Evolutionary conservation across 1,284 basidiomycete genomes (phyloP).

Genomic region (Flammula alnicola): DNA sequence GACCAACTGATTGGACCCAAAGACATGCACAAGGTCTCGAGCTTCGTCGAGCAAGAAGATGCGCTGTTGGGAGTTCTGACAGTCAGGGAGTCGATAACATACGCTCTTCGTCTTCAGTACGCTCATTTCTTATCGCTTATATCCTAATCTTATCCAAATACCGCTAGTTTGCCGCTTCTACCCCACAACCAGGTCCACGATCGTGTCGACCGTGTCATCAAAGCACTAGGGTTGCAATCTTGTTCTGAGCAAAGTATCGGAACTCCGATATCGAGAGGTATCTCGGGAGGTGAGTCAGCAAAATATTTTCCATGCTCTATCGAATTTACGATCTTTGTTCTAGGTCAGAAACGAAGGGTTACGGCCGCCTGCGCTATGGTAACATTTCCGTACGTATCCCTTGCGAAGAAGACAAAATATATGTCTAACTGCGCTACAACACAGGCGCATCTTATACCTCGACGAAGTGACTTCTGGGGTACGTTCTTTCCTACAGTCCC

Average conservation of each 20-base stretch:
- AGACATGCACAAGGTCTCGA: conserved; percentile 41
- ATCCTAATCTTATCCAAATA: conserved; percentile 3
- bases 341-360: conserved; percentile 66
- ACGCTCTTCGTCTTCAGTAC: conserved; percentile 59
- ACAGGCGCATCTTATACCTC: conserved; percentile 56
- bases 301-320: too few relatives aligned
- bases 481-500: conserved; percentile 13
- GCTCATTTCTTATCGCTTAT: conserved; percentile 21
- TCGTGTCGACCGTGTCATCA: conserved; percentile 61
- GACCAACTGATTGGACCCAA: conserved; percentile 27
- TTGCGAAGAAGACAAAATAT: not conserved
- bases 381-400: conserved; percentile 50
- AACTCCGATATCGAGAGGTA: conserved; percentile 59
- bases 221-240: conserved; percentile 59
- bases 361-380: conserved; percentile 70
- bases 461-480: conserved; percentile 68
- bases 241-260: conserved; percentile 63
- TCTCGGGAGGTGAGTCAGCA: too few relatives aligned
- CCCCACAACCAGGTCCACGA: conserved; percentile 43
- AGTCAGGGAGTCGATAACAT: conserved; percentile 65
- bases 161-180: conserved; percentile 48
- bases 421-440: not conserved
- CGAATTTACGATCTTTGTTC: too few relatives aligned
- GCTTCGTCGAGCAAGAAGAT: conserved; percentile 69
- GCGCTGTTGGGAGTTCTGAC: conserved; percentile 64